Base-by-base conservation (phyloP, 768 basidiomycete genomes). In the Tylopilus rubrobrunneus region DNA sequence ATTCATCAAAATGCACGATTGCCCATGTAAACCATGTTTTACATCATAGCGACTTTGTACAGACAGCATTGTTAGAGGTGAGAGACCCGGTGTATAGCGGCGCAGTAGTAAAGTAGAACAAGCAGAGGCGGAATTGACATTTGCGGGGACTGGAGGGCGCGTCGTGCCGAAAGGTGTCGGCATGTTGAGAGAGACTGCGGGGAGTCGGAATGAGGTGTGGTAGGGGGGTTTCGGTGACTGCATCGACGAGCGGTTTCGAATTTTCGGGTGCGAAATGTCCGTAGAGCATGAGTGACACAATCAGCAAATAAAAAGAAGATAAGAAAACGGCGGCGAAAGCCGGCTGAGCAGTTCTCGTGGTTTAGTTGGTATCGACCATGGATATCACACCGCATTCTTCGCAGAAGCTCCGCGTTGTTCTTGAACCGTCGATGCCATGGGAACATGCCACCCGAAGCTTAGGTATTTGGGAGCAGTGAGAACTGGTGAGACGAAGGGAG, bases 351-450 rank as follows among this genome's bases (percentile, higher is more conserved):
- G 17, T 45, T 52, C 25, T 53, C n/a, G 40, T 21, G 34, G 48
- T 15, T 62, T 73, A 86, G 70, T 87, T 84, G 71, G 78, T 78
- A 66, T 90, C 86, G 72, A 92, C 86, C 85, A 90, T 90, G 57
- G 88, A 88, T 69, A 92, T 90, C 53, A 89, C 86, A 70, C 89
- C 89, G 68, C 89, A 92, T 74, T 89, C 79, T 77, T 90, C 89
- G 70, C 89, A 92, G 67, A 87, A 85, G 63, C 84, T 85, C 89
- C 89, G 92, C 87, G 92, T 90, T 17, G 87, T 84, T 53, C 70
- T 68, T 67, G 80, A 81, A 56, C 89, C 89, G 58, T 83, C 82
- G 56, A 77, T 71, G 50, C 86, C 82, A 19, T 87, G 70, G 33
- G 87, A 82, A 62, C 89, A 90, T 33, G 89, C 87, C 54, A 92